Evolutionary conservation across 2,329 filamentous ascomycete genomes (phyloP).

Genomic region (Thermoascus crustaceus): DNA sequence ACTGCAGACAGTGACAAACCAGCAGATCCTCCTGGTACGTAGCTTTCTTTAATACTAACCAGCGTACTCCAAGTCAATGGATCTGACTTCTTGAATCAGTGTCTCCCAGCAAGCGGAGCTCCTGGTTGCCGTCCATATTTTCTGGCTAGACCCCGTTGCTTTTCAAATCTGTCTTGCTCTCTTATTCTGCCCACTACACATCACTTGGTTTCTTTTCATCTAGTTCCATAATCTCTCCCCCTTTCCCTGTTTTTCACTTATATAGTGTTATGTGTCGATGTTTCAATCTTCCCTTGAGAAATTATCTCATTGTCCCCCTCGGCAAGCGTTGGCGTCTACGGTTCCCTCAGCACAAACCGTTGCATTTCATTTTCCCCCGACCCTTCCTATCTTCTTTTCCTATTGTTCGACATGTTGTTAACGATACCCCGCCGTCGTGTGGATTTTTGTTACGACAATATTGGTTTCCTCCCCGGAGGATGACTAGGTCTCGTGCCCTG

Average conservation of each 20-base stretch:
- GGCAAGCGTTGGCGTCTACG: constrained; percentile 2
- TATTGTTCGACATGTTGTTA: too few species aligned
- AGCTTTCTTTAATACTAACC: constrained; percentile 4
- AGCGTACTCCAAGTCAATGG: neutral
- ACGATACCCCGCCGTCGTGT: constrained; percentile 2
- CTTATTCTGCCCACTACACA: too few species aligned
- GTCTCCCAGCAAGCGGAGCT: constrained; percentile 6
- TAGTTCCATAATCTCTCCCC: neutral
- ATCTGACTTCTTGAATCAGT: constrained; percentile 4
- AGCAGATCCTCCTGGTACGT: constrained; percentile 7
- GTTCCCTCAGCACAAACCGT: neutral
- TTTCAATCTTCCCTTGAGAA: too few species aligned
- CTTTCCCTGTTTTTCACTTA: neutral
- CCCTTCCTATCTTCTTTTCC: neutral
- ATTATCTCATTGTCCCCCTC: neutral
- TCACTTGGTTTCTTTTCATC: too few species aligned
- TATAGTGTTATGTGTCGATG: neutral
- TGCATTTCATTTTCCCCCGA: neutral
- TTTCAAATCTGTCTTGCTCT: neutral
- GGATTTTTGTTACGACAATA: too few species aligned
- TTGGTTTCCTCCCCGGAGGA: too few species aligned
- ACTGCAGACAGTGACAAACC: constrained; percentile 3
- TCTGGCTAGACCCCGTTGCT: constrained; percentile 2
- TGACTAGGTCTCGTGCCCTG: too few species aligned
- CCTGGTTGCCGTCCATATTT: constrained; percentile 8